Conservation (phyloP, 768 basidiomycete genomes). For the Cantharellus cinnabarinus region DNA sequence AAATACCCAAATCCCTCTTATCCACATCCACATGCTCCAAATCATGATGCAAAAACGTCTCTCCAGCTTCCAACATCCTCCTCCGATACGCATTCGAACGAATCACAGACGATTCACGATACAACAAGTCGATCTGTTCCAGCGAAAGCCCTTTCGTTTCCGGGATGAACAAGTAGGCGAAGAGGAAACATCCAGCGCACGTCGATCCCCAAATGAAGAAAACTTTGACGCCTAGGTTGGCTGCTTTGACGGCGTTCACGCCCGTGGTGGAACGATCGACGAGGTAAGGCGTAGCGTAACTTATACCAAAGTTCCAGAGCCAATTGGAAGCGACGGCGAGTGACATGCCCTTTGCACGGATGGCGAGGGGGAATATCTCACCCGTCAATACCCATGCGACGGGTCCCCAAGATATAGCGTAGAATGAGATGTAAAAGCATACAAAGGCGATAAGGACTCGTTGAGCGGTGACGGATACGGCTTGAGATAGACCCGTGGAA, state of each 20-base stretch:
- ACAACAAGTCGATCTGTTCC: slow-evolving; percentile 68
- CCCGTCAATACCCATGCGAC: slow-evolving; percentile 46
- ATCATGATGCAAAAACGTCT: background rate
- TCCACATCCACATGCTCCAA: background rate
- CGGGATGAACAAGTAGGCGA: slow-evolving; percentile 64
- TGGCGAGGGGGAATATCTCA: slow-evolving; percentile 66
- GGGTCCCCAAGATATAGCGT: slow-evolving; percentile 49
- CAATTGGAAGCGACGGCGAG: slow-evolving; percentile 57
- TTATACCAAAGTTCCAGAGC: slow-evolving; percentile 64
- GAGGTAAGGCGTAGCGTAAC: slow-evolving; percentile 30
- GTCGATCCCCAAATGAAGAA: slow-evolving; percentile 73
- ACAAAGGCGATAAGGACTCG: slow-evolving; percentile 17
- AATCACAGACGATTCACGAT: slow-evolving; percentile 40
- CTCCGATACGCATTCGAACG: slow-evolving; percentile 21
- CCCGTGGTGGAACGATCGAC: slow-evolving; percentile 17
- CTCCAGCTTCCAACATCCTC: slow-evolving; percentile 11
- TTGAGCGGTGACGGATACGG: slow-evolving; percentile 15
- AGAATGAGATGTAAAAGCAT: slow-evolving; percentile 13
- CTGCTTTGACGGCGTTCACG: background rate
- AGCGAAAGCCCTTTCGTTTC: slow-evolving; percentile 62
- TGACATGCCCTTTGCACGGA: slow-evolving; percentile 68
- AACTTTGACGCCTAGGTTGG: slow-evolving; percentile 28
- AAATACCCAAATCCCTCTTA: background rate
- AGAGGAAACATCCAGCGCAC: slow-evolving; percentile 48
- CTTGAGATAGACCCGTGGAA: background rate